Evolutionary conservation across 2,329 filamentous ascomycete species (phyloP).

Genomic region (Polytolypa hystricis): DNA sequence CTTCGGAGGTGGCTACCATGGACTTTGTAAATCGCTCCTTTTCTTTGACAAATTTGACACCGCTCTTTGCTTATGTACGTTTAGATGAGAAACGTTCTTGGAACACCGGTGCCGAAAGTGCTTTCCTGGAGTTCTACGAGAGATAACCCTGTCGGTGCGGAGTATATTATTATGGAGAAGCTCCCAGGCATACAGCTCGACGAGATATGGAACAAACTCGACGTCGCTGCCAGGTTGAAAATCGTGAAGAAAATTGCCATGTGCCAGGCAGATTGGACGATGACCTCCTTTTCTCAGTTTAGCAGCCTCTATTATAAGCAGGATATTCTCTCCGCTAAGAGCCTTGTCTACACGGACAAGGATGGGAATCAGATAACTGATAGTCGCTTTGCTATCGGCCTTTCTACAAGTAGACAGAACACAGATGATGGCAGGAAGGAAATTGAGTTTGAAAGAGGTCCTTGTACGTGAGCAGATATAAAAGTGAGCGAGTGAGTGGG

Average conservation of each 20-base stretch:
- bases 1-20: conserved; percentile 4
- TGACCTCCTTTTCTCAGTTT: conserved; percentile 18
- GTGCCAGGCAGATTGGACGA: conserved; percentile 23
- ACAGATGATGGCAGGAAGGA: conserved; percentile 21
- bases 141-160: conserved; percentile 19
- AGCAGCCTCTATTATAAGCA: conserved; percentile 19
- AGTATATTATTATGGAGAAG: conserved; percentile 22
- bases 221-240: conserved; percentile 17
- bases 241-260: conserved; percentile 17
- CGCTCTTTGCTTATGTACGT: background rate
- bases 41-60: background rate
- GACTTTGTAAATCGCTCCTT: conserved; percentile 6
- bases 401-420: conserved; percentile 21
- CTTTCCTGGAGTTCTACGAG: conserved; percentile 23
- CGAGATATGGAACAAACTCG: conserved; percentile 21
- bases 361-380: background rate
- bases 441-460: conserved; percentile 24
- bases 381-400: conserved; percentile 27
- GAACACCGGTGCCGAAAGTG: conserved; percentile 23
- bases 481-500: no score
- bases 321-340: background rate
- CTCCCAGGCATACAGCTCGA: conserved; percentile 19
- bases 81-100: conserved; percentile 20
- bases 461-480: conserved; percentile 20
- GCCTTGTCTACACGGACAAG: background rate